Percentiles rank a stretch among this genome's conserved stretches.
phyloP scores from a whole-genome alignment of 768 basidiomycete species.

The Lentinula boryana region DNA sequence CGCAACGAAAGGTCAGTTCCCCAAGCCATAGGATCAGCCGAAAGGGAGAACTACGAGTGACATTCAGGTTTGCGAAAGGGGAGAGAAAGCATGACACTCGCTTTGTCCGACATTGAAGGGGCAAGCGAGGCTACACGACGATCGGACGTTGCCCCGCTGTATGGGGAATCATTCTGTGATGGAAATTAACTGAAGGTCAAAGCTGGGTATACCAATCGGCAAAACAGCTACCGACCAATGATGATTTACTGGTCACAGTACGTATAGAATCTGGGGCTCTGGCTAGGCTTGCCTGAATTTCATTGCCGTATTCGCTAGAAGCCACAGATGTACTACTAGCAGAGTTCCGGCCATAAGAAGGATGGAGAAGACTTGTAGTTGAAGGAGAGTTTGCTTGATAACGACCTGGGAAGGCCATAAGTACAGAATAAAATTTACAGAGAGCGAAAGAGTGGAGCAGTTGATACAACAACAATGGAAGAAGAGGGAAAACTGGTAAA shows the following conservation, averaged over 20 bases:
- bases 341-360: constrained; percentile 16
- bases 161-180: constrained; percentile 34
- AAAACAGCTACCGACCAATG: constrained; percentile 29
- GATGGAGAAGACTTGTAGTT: constrained; percentile 44
- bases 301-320: constrained; percentile 10
- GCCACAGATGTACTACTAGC: constrained; percentile 8
- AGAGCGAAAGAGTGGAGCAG: constrained; percentile 26
- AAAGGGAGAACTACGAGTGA: constrained; percentile 55
- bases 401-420: not conserved
- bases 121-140: constrained; percentile 17
- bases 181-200: not conserved
- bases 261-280: constrained; percentile 29
- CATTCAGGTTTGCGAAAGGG: not conserved
- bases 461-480: constrained; percentile 10
- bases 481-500: not conserved
- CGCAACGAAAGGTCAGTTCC: constrained; percentile 58
- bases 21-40: constrained; percentile 70
- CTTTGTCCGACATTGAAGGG: constrained; percentile 57
- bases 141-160: constrained; percentile 25
- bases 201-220: not conserved
- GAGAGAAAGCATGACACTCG: constrained; percentile 8
- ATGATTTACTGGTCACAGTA: constrained; percentile 30
- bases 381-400: constrained; percentile 37
- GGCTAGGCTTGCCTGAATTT: constrained; percentile 38
- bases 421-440: constrained; percentile 15